Conservation (phyloP, 257 asterid genomes). For the Solanum stenotomum region DNA sequence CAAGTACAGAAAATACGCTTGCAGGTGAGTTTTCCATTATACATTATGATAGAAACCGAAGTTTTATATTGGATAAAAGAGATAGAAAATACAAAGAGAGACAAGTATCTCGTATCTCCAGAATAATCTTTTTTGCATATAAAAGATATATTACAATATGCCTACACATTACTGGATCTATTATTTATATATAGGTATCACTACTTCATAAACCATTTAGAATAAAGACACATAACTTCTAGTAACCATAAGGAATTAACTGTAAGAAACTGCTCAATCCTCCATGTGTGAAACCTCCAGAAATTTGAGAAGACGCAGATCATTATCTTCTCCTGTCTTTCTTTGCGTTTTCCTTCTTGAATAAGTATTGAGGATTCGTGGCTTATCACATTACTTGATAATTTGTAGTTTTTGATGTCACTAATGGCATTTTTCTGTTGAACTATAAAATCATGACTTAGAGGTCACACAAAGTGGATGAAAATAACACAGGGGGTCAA, state of each 20-base stretch:
- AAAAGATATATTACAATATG: background rate
- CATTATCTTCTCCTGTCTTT: background rate
- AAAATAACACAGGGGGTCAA: background rate
- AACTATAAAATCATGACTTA: background rate
- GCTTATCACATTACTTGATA: background rate
- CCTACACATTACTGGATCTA: background rate
- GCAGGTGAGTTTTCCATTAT: constrained; percentile 48
- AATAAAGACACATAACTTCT: background rate
- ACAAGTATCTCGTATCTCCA: background rate
- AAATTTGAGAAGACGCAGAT: background rate
- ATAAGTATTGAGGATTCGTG: background rate
- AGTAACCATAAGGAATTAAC: background rate
- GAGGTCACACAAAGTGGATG: background rate
- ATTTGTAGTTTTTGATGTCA: background rate
- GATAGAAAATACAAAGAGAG: background rate
- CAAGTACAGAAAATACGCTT: constrained; percentile 90
- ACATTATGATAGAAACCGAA: background rate
- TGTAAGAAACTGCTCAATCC: background rate
- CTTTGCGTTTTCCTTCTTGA: background rate
- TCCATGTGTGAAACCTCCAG: background rate
- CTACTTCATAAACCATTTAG: background rate
- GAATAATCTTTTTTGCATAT: background rate
- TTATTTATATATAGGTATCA: no score
- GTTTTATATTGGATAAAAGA: background rate
- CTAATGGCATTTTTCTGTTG: background rate